Percentiles rank a stretch among this genome's conserved stretches.
These are phyloP conservation scores for Paraurostyla sp. DNA, from an alignment of 73 alveolate species.

Conservation along the genomic window DNA sequence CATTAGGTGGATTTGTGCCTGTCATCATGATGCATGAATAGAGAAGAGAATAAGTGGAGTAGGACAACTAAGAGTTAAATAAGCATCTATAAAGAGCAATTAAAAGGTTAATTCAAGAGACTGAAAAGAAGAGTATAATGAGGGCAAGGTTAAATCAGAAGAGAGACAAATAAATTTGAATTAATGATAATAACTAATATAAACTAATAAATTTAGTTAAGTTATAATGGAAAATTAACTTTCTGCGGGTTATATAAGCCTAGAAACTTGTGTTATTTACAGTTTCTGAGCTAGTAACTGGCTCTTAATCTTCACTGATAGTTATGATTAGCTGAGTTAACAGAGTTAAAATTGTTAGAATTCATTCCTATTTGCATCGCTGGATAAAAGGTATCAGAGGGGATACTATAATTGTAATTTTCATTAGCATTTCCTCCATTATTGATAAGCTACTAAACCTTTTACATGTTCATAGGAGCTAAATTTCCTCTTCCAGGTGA, in stretches of 20 bases:
- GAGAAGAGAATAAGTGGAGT: constrained; percentile 9
- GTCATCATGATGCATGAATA: background rate
- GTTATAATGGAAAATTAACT: too few relatives aligned
- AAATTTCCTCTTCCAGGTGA: constrained; percentile 55
- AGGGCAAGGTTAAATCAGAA: background rate
- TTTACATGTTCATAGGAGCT: background rate
- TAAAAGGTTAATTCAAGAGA: background rate
- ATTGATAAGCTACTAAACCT: background rate
- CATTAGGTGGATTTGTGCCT: constrained; percentile 43
- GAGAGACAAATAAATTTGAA: background rate
- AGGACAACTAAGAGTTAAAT: background rate
- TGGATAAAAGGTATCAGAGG: constrained; percentile 56
- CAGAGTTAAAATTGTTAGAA: constrained; percentile 6
- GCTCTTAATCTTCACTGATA: background rate
- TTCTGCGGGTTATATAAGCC: too few relatives aligned
- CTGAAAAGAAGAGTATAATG: background rate
- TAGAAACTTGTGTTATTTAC: too few relatives aligned
- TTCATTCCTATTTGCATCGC: constrained; percentile 47
- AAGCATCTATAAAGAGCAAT: constrained; percentile 4
- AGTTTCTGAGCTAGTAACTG: background rate
- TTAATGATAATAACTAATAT: background rate
- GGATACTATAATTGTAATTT: constrained; percentile 55
- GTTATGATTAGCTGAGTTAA: background rate
- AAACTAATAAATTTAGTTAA: too few relatives aligned
- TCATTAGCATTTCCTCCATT: background rate